phyloP scores from a whole-genome alignment of 2,329 filamentous ascomycete genomes.

The Elsinoe necatrix region DNA sequence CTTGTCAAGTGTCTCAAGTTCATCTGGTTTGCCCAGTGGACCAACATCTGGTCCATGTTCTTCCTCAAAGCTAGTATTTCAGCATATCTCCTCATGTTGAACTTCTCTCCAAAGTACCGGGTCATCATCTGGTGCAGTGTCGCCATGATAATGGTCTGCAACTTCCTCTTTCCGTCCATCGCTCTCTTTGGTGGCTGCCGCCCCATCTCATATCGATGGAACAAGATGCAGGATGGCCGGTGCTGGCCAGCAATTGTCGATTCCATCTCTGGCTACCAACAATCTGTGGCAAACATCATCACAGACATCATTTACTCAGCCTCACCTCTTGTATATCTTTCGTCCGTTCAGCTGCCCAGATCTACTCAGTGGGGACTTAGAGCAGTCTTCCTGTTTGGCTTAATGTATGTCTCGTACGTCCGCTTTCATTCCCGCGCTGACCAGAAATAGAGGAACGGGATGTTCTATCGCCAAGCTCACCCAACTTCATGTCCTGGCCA shows the following conservation, averaged over 20 bases:
- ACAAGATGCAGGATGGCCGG: conserved; percentile 14
- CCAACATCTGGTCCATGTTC: conserved; percentile 18
- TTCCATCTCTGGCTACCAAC: conserved; percentile 15
- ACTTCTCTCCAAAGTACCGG: conserved; percentile 17
- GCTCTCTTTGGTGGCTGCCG: conserved; percentile 15
- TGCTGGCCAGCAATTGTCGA: conserved; percentile 16
- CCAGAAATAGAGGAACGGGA: conserved; percentile 14
- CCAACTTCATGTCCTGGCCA: conserved; percentile 13
- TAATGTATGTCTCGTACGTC: conserved; percentile 15
- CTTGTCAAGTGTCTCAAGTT: not conserved
- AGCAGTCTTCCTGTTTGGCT: conserved; percentile 16
- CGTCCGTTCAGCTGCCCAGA: conserved; percentile 16
- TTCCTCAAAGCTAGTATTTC: conserved; percentile 19
- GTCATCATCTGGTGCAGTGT: conserved; percentile 17
- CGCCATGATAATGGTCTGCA: conserved; percentile 14
- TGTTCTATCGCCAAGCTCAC: conserved; percentile 18
- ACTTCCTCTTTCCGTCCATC: conserved; percentile 13
- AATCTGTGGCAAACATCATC: conserved; percentile 17
- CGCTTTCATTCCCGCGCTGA: not conserved
- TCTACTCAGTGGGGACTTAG: conserved; percentile 18
- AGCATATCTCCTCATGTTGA: conserved; percentile 16
- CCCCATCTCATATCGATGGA: conserved; percentile 16
- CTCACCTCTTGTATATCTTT: conserved; percentile 17
- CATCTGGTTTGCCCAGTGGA: conserved; percentile 15
- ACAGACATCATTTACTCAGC: conserved; percentile 17